Conservation (phyloP, 768 basidiomycete genomes). For the Obba rivulosa region DNA sequence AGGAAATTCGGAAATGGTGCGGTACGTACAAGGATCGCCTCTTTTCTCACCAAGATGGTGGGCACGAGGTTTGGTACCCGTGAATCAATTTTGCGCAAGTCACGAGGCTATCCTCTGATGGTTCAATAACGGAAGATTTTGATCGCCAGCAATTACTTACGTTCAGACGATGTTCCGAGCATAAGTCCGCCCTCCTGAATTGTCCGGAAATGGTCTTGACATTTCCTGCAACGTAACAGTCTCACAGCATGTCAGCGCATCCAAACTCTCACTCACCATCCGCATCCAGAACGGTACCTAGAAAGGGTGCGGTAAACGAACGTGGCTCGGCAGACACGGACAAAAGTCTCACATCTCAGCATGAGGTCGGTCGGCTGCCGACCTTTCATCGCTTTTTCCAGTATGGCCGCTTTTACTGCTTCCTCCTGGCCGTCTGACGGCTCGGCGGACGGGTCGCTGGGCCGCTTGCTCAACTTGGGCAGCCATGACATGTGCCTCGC, state of each 20-base stretch:
- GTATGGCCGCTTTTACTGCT: constrained; percentile 61
- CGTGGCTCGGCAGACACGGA: constrained; percentile 8
- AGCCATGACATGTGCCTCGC: constrained; percentile 24
- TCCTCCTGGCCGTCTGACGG: constrained; percentile 51
- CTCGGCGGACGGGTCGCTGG: constrained; percentile 9
- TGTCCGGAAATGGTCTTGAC: constrained; percentile 86
- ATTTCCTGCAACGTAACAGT: constrained; percentile 47
- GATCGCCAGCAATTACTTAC: constrained; percentile 42
- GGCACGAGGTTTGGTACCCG: constrained; percentile 91
- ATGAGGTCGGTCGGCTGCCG: constrained; percentile 86
- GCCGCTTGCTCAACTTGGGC: constrained; percentile 18
- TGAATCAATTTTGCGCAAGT: constrained; percentile 95
- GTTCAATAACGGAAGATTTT: constrained; percentile 5
- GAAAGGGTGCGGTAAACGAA: constrained; percentile 13
- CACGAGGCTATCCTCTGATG: constrained; percentile 64
- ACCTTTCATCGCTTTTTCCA: constrained; percentile 84
- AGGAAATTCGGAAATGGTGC: neutral
- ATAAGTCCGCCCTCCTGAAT: constrained; percentile 88
- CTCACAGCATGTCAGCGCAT: neutral
- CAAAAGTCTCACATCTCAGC: constrained; percentile 70
- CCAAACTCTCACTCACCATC: constrained; percentile 49
- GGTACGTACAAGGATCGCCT: constrained; percentile 73
- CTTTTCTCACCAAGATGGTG: constrained; percentile 84
- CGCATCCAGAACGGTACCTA: constrained; percentile 84
- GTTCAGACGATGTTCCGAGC: constrained; percentile 82